A percentile compares a stretch with the other conserved stretches of the same genome.
phyloP scores from a whole-genome alignment of 495 filamentous ascomycete genomes.

The Patellaria atrata region DNA sequence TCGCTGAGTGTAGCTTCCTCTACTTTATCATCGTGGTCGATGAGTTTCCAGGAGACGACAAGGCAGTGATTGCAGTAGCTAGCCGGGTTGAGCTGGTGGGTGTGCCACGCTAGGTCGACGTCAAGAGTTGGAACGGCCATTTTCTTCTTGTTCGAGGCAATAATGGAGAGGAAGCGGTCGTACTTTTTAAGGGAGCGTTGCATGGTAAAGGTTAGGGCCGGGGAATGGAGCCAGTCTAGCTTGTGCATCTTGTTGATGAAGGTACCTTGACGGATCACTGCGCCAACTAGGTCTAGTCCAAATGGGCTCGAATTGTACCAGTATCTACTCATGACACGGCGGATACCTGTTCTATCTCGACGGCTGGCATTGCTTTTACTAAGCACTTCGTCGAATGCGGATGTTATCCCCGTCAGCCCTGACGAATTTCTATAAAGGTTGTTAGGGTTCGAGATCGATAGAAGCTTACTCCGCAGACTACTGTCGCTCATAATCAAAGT shows the following conservation, averaged over 20 bases:
- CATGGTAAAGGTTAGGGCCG: slow-evolving; percentile 50
- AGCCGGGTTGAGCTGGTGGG: slow-evolving; percentile 46
- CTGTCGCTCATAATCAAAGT: no score
- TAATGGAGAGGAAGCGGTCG: slow-evolving; percentile 50
- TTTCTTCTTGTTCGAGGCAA: slow-evolving; percentile 36
- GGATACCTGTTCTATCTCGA: no score
- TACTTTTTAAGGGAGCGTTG: slow-evolving; percentile 54
- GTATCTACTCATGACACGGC: slow-evolving; percentile 67
- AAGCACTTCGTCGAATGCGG: no score
- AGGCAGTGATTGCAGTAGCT: slow-evolving; percentile 47
- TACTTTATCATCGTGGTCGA: slow-evolving; percentile 83
- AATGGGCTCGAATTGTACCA: slow-evolving; percentile 63
- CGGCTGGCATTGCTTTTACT: no score
- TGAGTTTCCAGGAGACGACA: slow-evolving; percentile 33
- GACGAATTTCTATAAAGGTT: no score
- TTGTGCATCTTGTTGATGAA: slow-evolving; percentile 76
- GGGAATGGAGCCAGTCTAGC: slow-evolving; percentile 62
- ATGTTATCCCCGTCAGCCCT: no score
- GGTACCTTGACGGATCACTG: slow-evolving; percentile 63
- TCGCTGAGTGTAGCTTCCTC: slow-evolving; percentile 44
- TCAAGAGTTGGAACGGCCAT: slow-evolving; percentile 71
- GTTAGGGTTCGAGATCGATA: no score
- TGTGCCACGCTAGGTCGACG: slow-evolving; percentile 74
- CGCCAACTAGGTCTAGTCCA: slow-evolving; percentile 59
- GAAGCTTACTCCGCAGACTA: no score